These are phyloP conservation scores for Epithemia pelagica DNA, from an alignment of 108 stramenopile genomes.

Conservation along the genomic window DNA sequence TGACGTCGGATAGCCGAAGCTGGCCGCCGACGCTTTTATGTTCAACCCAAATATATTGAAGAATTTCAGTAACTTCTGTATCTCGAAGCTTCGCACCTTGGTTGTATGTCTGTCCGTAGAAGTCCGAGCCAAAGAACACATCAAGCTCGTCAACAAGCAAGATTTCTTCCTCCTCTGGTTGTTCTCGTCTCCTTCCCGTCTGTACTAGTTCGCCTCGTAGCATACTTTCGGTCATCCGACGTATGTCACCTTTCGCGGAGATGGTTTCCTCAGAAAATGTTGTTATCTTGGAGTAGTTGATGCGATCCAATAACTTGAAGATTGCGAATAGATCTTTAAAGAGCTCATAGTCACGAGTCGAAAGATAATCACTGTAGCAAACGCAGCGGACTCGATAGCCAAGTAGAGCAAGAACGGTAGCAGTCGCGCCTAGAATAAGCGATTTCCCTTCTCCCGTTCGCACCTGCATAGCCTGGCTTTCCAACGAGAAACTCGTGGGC, in stretches of 20 bases:
- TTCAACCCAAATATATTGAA: background rate
- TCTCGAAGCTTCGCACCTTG: background rate
- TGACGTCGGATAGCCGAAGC: background rate
- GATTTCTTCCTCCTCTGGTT: background rate
- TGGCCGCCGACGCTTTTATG: background rate
- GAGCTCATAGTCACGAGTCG: background rate
- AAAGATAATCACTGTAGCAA: slow-evolving; percentile 12
- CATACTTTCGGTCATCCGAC: background rate
- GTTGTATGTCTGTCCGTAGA: slow-evolving; percentile 9
- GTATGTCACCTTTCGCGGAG: background rate
- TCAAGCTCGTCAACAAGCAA: slow-evolving; percentile 16
- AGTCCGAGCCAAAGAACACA: slow-evolving; percentile 9
- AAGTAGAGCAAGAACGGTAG: slow-evolving; percentile 4
- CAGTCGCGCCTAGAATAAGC: slow-evolving; percentile 6
- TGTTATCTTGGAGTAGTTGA: background rate
- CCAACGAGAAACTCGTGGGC: background rate
- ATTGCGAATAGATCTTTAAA: background rate
- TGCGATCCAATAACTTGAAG: background rate
- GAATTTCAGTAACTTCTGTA: background rate
- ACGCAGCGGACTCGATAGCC: slow-evolving; percentile 7
- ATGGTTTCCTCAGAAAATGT: slow-evolving; percentile 1
- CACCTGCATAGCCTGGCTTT: slow-evolving; percentile 7
- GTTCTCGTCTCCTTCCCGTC: background rate
- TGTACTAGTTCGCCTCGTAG: background rate
- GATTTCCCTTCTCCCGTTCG: slow-evolving; percentile 15